Base-by-base conservation (phyloP, 139 green algal species). In the Astrephomene gubernaculifera region DNA sequence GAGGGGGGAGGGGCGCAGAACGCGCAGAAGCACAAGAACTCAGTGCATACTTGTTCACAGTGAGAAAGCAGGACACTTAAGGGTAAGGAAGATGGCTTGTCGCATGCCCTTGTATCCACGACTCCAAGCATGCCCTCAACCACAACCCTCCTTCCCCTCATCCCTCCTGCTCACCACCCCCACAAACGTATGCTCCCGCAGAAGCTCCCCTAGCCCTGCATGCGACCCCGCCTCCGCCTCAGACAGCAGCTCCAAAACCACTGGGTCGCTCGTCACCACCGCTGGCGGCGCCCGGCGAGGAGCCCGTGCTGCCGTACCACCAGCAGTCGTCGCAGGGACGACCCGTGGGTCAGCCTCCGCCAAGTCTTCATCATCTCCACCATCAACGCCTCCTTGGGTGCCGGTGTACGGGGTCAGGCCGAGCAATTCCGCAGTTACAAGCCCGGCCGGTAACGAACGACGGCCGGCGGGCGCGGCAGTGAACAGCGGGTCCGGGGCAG, bases 141-240 rank as follows among this genome's bases (percentile, higher is more conserved):
- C 49, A 57, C 49, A 12, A 57, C 49, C 17, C 49, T 17, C 49
- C 49, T 19, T 36, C 45, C 44, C 39, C 43, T 19, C 68, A 27
- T 35, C n/a, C n/a, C n/a, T n/a, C n/a, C n/a, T 49, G 53, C 88
- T 78, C 54, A 93, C 93, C 90, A 97, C 91, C 70, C 96, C 96
- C n/a, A 98, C 96, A 43, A 93, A 97, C 4, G 87, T 94, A 79
- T 93, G 88, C n/a, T 88, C 67, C 44, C 79, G 81, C 39, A 98
- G 78, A 19, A 98, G 79, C 39, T 96, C 88, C n/a, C 54, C 39
- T 73, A 98, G 90, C 29, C 92, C 95, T 41, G 41, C 63, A 80
- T 96, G 94, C 2, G 64, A 22, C 1, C 67, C 44, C 1, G 39
- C 65, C 39, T 94, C 89, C 14, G 90, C 89, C 41, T 91, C 94